These are phyloP conservation scores for Alternaria gansuensis DNA, from an alignment of 2,329 filamentous ascomycete genomes.

Conservation along the genomic window DNA sequence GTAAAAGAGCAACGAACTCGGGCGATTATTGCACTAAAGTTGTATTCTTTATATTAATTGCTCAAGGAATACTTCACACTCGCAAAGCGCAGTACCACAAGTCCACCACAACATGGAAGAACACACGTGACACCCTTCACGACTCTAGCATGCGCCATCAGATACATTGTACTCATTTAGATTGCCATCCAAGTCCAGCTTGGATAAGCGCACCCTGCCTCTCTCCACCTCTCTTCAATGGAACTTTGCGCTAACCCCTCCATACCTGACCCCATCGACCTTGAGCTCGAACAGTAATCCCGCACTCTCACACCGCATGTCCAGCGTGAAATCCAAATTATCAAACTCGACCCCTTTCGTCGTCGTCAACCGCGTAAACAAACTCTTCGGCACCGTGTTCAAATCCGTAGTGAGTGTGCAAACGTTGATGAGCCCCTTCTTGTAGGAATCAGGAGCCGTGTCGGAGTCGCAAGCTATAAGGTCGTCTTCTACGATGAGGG, in stretches of 20 bases:
- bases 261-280: slow-evolving; percentile 80
- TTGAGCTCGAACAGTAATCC: slow-evolving; percentile 79
- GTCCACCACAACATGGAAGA: not conserved
- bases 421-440: slow-evolving; percentile 70
- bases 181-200: not conserved
- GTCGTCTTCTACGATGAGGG: slow-evolving; percentile 79
- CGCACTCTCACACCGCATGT: slow-evolving; percentile 83
- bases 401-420: slow-evolving; percentile 84
- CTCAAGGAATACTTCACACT: too few species aligned
- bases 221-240: slow-evolving; percentile 58
- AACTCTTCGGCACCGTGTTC: slow-evolving; percentile 73
- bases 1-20: not conserved
- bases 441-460: slow-evolving; percentile 64
- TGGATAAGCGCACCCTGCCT: not conserved
- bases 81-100: not conserved
- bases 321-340: slow-evolving; percentile 81
- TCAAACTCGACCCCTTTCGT: slow-evolving; percentile 83
- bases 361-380: slow-evolving; percentile 80
- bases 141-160: not conserved
- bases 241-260: slow-evolving; percentile 79
- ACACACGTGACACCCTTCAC: not conserved
- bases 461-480: slow-evolving; percentile 79
- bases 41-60: too few species aligned
- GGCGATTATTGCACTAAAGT: too few species aligned
- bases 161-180: not conserved